phyloP scores from a whole-genome alignment of 1,139 yeast genomes.

The Candida sanyaensis region DNA sequence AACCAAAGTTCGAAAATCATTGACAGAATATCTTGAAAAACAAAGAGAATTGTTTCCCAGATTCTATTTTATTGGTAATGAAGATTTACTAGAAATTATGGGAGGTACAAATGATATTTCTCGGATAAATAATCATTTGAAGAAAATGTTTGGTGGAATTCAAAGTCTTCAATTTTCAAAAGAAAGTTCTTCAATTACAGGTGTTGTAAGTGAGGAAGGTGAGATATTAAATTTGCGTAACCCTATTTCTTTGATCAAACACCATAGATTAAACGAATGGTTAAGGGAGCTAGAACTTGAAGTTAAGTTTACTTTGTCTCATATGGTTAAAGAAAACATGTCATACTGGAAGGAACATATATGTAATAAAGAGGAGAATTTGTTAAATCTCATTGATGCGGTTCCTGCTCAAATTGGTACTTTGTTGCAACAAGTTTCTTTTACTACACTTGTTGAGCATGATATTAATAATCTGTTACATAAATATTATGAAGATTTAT shows the following conservation, averaged over 20 bases:
- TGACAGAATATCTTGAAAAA: slow-evolving; percentile 76
- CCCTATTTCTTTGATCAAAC: slow-evolving; percentile 47
- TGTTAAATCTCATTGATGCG: slow-evolving; percentile 14
- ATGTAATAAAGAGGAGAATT: slow-evolving; percentile 11
- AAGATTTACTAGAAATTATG: slow-evolving; percentile 79
- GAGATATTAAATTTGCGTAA: slow-evolving; percentile 51
- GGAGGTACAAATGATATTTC: slow-evolving; percentile 60
- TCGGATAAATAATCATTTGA: slow-evolving; percentile 60
- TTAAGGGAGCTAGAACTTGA: slow-evolving; percentile 57
- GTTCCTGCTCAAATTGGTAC: slow-evolving; percentile 61
- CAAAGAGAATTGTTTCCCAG: slow-evolving; percentile 81
- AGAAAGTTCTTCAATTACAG: slow-evolving; percentile 38
- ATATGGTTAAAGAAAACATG: slow-evolving; percentile 15
- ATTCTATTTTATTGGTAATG: slow-evolving; percentile 88
- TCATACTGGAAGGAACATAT: slow-evolving; percentile 11
- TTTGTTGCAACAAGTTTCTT: slow-evolving; percentile 59
- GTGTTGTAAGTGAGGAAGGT: slow-evolving; percentile 62
- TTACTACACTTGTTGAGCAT: slow-evolving; percentile 50
- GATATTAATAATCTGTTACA: slow-evolving; percentile 1
- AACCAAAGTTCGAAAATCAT: slow-evolving; percentile 59
- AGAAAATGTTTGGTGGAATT: slow-evolving; percentile 75
- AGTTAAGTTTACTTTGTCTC: slow-evolving; percentile 50
- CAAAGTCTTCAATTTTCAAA: slow-evolving; percentile 42
- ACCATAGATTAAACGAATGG: slow-evolving; percentile 63
- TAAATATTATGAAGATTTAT: slow-evolving; percentile 7